These are phyloP conservation scores for Candida parachauliodes DNA, from an alignment of 805 yeast species.

Conservation along the genomic window DNA sequence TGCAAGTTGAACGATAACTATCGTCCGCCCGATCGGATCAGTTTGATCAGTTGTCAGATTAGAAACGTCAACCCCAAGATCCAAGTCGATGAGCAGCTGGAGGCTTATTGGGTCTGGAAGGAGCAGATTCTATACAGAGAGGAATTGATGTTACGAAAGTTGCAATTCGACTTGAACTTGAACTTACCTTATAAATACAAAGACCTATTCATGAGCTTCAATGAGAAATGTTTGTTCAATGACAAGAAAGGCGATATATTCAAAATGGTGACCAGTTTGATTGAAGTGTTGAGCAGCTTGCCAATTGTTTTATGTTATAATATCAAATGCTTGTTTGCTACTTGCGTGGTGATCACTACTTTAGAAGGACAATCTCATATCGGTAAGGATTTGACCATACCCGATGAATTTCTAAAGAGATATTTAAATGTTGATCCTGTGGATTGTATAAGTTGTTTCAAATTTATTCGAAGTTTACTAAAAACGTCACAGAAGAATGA, in stretches of 20 bases:
- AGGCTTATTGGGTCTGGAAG: conserved; percentile 42
- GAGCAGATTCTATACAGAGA: conserved; percentile 42
- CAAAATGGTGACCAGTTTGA: conserved; percentile 28
- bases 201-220: conserved; percentile 18
- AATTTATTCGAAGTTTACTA: conserved; percentile 21
- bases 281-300: conserved; percentile 36
- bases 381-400: conserved; percentile 14
- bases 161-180: conserved; percentile 37
- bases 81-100: conserved; percentile 35
- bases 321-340: conserved; percentile 28
- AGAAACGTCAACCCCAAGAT: conserved; percentile 19
- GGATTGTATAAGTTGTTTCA: conserved; percentile 23
- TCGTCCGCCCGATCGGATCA: conserved; percentile 42
- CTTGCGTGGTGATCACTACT: conserved; percentile 20
- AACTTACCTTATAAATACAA: conserved; percentile 36
- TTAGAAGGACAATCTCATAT: conserved; percentile 20
- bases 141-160: conserved; percentile 34
- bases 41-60: conserved; percentile 29
- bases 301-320: conserved; percentile 37
- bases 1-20: conserved; percentile 41
- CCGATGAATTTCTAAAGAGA: conserved; percentile 15
- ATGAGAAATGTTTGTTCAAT: conserved; percentile 9
- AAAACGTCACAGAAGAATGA: conserved; percentile 14
- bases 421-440: conserved; percentile 14
- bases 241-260: conserved; percentile 17